phyloP scores from a whole-genome alignment of 306 rosid species.

The Hippophae tibetana region DNA sequence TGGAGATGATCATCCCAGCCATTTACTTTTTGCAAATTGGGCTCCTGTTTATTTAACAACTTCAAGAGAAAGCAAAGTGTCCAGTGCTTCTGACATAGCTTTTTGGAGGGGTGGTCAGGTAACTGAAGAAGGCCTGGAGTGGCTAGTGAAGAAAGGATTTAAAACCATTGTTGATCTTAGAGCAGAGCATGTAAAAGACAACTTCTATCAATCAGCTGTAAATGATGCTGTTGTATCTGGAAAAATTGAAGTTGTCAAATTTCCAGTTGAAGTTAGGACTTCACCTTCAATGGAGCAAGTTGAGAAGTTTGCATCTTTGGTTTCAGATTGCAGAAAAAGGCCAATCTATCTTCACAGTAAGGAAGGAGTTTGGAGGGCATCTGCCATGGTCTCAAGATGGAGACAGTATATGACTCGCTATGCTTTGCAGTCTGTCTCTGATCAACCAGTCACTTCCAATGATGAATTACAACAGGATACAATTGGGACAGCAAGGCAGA shows the following conservation, averaged over 20 bases:
- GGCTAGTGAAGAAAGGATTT: conserved; percentile 65
- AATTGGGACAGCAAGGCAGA: conserved; percentile 29
- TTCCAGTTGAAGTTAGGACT: conserved; percentile 70
- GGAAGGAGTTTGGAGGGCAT: conserved; percentile 85
- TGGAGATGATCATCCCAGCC: conserved; percentile 58
- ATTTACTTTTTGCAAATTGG: conserved; percentile 77
- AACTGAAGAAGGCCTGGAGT: conserved; percentile 83
- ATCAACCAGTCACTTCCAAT: conserved; percentile 28
- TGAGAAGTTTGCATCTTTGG: conserved; percentile 62
- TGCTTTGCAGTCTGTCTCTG: conserved; percentile 30
- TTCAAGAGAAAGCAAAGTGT: conserved; percentile 37
- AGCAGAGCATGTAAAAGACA: conserved; percentile 63
- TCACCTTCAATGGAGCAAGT: conserved; percentile 84
- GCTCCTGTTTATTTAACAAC: conserved; percentile 44
- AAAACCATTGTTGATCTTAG: conserved; percentile 80
- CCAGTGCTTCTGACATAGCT: conserved; percentile 45
- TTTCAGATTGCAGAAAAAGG: conserved; percentile 61
- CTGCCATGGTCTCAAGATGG: conserved; percentile 95
- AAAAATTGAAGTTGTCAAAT: conserved; percentile 57
- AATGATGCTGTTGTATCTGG: conserved; percentile 54
- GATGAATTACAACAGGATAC: conserved; percentile 22
- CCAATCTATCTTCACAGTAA: conserved; percentile 84
- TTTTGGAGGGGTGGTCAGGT: conserved; percentile 98
- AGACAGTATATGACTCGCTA: conserved; percentile 52
- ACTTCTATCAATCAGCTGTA: conserved; percentile 45